Evolutionary conservation across 257 asterid genomes (phyloP), one percentile per base, ranked within the genome.

Genomic region (Primulina huaijiensis): DNA sequence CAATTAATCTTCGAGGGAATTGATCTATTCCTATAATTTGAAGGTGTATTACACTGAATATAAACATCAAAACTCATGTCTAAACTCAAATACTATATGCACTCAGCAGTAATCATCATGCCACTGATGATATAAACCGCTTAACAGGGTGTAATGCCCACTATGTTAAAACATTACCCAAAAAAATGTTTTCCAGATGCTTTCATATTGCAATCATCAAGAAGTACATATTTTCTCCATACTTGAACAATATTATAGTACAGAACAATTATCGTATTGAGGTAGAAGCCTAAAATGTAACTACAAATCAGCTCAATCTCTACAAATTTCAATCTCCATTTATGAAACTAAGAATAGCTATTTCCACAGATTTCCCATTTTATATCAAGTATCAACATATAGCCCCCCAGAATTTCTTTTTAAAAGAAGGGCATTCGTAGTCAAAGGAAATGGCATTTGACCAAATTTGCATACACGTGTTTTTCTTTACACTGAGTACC

Each of bases 331-430:
- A 17, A n/a, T 25, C 62, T 53, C 21, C 25, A 62, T 11, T 50
- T 33, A 8, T 25, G 27, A 68, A 17, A 21, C 34, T 16, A 46
- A 37, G 62, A 63, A 46, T 19, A 62, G 67, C n/a, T 43, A 25
- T n/a, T 57, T 56, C 68, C 30, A 63, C 46, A 38, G 33, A 53
- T 62, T 60, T n/a, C 37, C 60, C 9, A 8, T 2, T 65, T 19
- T 10, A 40, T 69, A 16, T 60, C 56, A 70, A n/a, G 25, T 69
- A 16, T 60, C 56, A 70, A n/a, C 62, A 71, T 25, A 17, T 17
- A 11, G 14, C 55, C 68, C 61, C 6, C 33, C 62, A 62, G 11
- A 12, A 43, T 43, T 61, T 59, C 50, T 43, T 11, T 6, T 17
- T 34, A 65, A 37, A 58, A 27, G 16, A 27, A 46, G 59, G 31